Conservation (phyloP, 2,329 filamentous ascomycete genomes). For the Sporothrix globosa region DNA sequence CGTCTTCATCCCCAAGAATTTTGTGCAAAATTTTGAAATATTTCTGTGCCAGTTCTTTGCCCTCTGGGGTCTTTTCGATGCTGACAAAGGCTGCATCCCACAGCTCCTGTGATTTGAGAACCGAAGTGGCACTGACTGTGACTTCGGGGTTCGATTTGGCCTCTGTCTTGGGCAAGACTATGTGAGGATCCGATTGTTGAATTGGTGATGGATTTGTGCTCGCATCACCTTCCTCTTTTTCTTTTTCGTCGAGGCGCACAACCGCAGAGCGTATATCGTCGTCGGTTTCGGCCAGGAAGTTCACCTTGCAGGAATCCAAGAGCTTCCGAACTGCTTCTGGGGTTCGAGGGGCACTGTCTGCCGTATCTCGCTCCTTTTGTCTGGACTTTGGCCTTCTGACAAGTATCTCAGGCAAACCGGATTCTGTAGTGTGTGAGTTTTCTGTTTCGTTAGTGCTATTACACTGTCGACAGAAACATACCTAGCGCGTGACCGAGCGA, state of each 20-base stretch:
- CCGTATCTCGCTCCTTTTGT: not conserved
- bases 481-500: not conserved
- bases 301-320: not conserved
- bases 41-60: conserved; percentile 8
- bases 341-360: not conserved
- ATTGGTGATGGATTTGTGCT: not conserved
- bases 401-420: not conserved
- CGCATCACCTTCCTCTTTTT: not conserved
- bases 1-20: not conserved
- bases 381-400: not conserved
- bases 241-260: not conserved
- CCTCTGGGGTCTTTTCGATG: conserved; percentile 14
- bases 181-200: not conserved
- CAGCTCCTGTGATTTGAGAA: conserved; percentile 5
- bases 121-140: not conserved
- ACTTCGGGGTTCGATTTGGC: not conserved
- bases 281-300: not conserved
- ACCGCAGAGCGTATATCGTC: not conserved
- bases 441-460: not conserved
- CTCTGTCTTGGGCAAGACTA: not conserved
- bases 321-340: not conserved
- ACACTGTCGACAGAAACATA: not conserved
- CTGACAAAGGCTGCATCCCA: conserved; percentile 19
- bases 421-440: not conserved
- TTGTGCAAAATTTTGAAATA: conserved; percentile 3